Percentiles rank a stretch among this genome's conserved stretches.
These are phyloP conservation scores for Cerrena zonata DNA, from an alignment of 1,284 basidiomycete genomes.

Conservation along the genomic window DNA sequence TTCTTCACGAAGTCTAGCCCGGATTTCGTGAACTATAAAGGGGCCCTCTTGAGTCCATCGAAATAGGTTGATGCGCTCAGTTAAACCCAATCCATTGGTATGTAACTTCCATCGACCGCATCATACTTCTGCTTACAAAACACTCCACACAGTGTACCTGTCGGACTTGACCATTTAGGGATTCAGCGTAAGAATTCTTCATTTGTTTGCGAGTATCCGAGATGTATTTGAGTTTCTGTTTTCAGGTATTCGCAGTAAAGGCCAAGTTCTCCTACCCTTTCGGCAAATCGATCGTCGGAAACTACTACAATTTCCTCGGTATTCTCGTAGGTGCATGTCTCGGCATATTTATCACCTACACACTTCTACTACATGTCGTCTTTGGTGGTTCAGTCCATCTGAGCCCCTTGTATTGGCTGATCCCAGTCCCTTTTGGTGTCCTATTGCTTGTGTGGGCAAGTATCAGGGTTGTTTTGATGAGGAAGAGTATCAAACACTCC, in stretches of 20 bases:
- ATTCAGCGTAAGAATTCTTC: constrained; percentile 47
- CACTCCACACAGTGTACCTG: constrained; percentile 46
- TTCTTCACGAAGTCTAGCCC: constrained; percentile 49
- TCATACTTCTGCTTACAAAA: constrained; percentile 1
- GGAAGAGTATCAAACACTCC: constrained; percentile 49
- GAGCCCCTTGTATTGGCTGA: constrained; percentile 64
- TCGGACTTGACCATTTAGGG: constrained; percentile 64
- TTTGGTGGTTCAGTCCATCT: constrained; percentile 56
- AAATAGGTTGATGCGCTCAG: constrained; percentile 54
- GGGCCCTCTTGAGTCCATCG: constrained; percentile 38
- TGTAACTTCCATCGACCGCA: constrained; percentile 8
- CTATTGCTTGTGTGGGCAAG: constrained; percentile 56
- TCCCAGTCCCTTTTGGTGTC: constrained; percentile 56
- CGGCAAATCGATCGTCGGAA: constrained; percentile 49
- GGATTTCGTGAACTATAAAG: constrained; percentile 51
- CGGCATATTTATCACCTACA: constrained; percentile 65
- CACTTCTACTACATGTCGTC: constrained; percentile 61
- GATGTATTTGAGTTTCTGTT: not conserved
- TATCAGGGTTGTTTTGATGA: constrained; percentile 49
- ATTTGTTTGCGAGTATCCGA: not conserved
- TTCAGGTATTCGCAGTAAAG: constrained; percentile 64
- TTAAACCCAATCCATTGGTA: constrained; percentile 57
- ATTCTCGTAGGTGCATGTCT: constrained; percentile 57
- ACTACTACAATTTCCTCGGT: constrained; percentile 62
- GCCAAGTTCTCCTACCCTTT: constrained; percentile 60